Evolutionary conservation across 176 grass and related monocot genomes (phyloP).

Genomic region (Ensete ventricosum): DNA sequence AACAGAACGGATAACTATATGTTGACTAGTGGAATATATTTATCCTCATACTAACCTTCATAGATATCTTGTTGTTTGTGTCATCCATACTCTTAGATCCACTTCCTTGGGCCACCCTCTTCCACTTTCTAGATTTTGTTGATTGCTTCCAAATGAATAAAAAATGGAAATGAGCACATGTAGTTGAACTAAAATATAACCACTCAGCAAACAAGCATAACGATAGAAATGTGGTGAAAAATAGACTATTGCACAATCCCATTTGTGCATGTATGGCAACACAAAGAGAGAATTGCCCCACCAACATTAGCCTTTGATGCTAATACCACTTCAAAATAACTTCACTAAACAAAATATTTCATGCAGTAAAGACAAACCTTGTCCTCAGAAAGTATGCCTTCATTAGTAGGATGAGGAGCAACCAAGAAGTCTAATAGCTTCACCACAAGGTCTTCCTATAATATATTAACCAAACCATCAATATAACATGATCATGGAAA

Average conservation of each 20-base stretch:
- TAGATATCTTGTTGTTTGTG: conserved; percentile 35
- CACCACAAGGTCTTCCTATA: conserved; percentile 71
- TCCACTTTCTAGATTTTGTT: conserved; percentile 69
- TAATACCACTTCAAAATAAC: background rate
- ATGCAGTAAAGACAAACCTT: background rate
- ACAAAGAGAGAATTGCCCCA: background rate
- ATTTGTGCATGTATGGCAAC: background rate
- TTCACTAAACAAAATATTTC: background rate
- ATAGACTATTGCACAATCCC: background rate
- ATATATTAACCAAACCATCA: background rate
- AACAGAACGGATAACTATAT: background rate
- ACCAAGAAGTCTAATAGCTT: conserved; percentile 94
- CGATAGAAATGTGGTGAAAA: background rate
- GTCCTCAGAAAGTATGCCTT: conserved; percentile 47
- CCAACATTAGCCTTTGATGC: background rate
- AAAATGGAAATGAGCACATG: background rate
- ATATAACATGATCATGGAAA: conserved; percentile 4
- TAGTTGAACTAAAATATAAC: background rate
- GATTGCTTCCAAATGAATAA: conserved; percentile 36
- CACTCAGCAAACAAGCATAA: background rate
- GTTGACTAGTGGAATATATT: background rate
- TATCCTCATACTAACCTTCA: conserved; percentile 44
- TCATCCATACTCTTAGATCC: conserved; percentile 37
- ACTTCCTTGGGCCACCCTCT: conserved; percentile 51
- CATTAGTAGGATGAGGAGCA: conserved; percentile 49